A percentile compares a stretch with the other conserved stretches of the same genome.
phyloP scores from a whole-genome alignment of 2,329 filamentous ascomycete genomes.

The Lojkania enalia region DNA sequence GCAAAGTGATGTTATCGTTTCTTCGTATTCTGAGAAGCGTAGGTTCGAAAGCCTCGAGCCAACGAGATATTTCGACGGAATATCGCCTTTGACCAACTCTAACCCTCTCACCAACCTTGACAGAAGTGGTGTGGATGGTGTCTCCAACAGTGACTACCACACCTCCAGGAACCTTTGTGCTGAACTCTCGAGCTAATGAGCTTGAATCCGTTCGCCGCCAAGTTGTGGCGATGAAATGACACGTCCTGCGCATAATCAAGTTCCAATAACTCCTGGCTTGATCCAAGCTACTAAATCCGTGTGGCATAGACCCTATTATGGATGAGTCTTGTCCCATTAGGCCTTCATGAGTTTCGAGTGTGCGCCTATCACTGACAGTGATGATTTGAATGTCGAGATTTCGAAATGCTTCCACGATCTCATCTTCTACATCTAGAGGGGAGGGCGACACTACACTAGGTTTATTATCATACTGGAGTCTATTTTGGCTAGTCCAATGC shows the following conservation, averaged over 20 bases:
- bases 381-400: slow-evolving; percentile 17
- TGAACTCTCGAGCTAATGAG: slow-evolving; percentile 4
- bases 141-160: slow-evolving; percentile 10
- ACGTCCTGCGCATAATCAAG: slow-evolving; percentile 13
- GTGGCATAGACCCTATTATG: slow-evolving; percentile 8
- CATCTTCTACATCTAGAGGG: slow-evolving; percentile 13
- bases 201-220: slow-evolving; percentile 9
- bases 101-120: slow-evolving; percentile 6
- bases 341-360: slow-evolving; percentile 4
- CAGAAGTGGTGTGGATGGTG: slow-evolving; percentile 13
- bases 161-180: slow-evolving; percentile 8
- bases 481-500: slow-evolving; percentile 6
- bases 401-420: slow-evolving; percentile 17
- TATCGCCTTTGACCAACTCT: slow-evolving; percentile 2
- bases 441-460: slow-evolving; percentile 1
- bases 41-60: slow-evolving; percentile 15
- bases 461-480: background rate
- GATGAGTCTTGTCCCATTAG: slow-evolving; percentile 10
- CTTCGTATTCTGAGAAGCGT: slow-evolving; percentile 6
- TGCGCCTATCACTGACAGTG: slow-evolving; percentile 11
- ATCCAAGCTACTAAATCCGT: slow-evolving; percentile 7
- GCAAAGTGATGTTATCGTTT: background rate
- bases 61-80: slow-evolving; percentile 10
- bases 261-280: slow-evolving; percentile 15
- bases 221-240: slow-evolving; percentile 16